Base-by-base conservation (phyloP, 441 rosid species). In the Geranium incanum region DNA sequence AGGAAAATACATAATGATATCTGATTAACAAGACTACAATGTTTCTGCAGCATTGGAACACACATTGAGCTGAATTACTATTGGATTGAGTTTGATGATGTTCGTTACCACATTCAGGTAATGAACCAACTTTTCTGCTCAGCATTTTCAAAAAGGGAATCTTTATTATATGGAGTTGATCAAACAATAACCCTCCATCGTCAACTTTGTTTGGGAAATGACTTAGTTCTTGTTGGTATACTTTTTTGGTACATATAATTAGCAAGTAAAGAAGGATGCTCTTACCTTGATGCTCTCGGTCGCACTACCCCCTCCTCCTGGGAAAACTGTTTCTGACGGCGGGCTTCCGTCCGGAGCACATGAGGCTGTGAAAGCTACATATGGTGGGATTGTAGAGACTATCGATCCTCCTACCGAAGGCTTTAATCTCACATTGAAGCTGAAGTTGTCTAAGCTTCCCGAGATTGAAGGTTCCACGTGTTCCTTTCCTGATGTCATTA, bases 341-440 rank as follows among this genome's bases (percentile, higher is more conserved):
- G 98, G 99, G 68, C 93, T 92, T 73, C 99, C 99, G 4, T 78
- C 81, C 37, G 98, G 97, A 83, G 97, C 98, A 71, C 84, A 92
- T 37, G 99, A 95, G 84, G 97, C 96, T 52, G 85, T 90, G 70
- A 90, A 95, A 84, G 83, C 90, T 21, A 74, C 95, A 2, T 95
- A 92, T 67, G 95, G 89, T 36, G 84, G 76, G 0, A 82, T 79
- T 28, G 89, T 92, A 62, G 98, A 92, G 78, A 92, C 92, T 68
- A 93, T 95, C 69, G 98, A 95, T 82, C 98, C 98, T 75, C 99
- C 98, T 11, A 86, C 90, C 75, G 97, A 95, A 82, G 99, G 98
- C 76, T 92, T 84, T 79, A 90, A 89, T 80, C 87, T 95, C 75
- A 95, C 98, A 18, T 67, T 95, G 81, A 95, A 90, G 78, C 84